Percentiles rank a stretch among this genome's conserved stretches.
These are phyloP conservation scores for Asterophora lycoperdoides DNA, from an alignment of 768 basidiomycete genomes.

Conservation along the genomic window DNA sequence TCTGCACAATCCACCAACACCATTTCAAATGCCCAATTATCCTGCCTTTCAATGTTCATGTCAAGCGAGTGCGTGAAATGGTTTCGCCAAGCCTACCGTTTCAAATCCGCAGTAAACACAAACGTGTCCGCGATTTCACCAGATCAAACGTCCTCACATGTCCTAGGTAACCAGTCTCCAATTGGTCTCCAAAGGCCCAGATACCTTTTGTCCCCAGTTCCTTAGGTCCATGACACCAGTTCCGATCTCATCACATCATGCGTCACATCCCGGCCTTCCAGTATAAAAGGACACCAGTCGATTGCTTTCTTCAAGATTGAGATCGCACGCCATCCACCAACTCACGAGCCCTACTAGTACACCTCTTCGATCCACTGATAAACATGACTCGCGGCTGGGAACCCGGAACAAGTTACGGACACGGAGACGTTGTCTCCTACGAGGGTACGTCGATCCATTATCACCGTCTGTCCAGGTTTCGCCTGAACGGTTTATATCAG, in stretches of 20 bases:
- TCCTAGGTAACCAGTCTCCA: neutral
- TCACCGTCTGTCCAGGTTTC: neutral
- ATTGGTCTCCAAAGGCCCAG: neutral
- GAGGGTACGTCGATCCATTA: conserved; percentile 35
- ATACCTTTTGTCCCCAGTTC: neutral
- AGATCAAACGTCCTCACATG: neutral
- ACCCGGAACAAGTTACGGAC: conserved; percentile 5
- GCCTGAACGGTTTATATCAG: conserved; percentile 25
- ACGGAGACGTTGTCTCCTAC: conserved; percentile 46
- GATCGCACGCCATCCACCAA: neutral
- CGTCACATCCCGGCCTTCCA: neutral
- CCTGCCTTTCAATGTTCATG: too few species aligned
- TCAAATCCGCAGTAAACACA: too few species aligned
- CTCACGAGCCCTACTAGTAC: neutral
- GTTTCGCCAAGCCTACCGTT: neutral
- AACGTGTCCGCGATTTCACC: neutral
- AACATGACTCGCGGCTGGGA: conserved; percentile 11
- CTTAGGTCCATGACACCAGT: neutral
- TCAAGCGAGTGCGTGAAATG: too few species aligned
- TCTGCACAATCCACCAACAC: too few species aligned
- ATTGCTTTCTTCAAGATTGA: neutral
- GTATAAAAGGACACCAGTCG: neutral
- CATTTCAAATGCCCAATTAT: too few species aligned
- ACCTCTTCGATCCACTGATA: neutral
- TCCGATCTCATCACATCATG: neutral